Evolutionary conservation across 148 eudicot genomes (phyloP).

Genomic region (Silene latifolia): DNA sequence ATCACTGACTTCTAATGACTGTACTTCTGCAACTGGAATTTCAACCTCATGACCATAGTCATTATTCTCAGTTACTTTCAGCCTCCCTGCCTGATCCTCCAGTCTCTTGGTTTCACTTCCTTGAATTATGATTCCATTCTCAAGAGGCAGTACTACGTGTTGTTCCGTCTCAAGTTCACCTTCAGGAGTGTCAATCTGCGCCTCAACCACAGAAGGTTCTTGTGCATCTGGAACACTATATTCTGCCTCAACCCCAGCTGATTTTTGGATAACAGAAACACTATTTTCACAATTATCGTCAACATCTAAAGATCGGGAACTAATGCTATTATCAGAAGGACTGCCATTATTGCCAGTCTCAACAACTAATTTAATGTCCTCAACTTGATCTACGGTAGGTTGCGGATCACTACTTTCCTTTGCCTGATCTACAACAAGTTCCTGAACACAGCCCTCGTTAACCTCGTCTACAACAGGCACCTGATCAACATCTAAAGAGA

Average conservation of each 20-base stretch:
- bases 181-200: constrained; percentile 7
- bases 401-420: neutral
- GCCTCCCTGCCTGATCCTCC: neutral
- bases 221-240: constrained; percentile 14
- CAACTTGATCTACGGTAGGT: neutral
- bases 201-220: constrained; percentile 8
- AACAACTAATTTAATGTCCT: constrained; percentile 20
- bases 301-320: constrained; percentile 19
- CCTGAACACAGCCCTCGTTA: neutral
- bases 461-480: neutral
- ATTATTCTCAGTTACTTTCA: constrained; percentile 18
- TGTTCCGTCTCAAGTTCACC: constrained; percentile 9
- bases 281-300: constrained; percentile 21
- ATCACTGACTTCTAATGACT: constrained; percentile 9
- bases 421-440: neutral
- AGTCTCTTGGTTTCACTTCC: neutral
- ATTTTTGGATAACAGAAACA: constrained; percentile 5
- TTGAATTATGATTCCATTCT: constrained; percentile 13
- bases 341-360: constrained; percentile 8
- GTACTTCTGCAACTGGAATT: constrained; percentile 1
- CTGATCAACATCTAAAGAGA: constrained; percentile 20
- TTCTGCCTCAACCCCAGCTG: constrained; percentile 14
- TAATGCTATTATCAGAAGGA: constrained; percentile 11
- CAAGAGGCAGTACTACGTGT: constrained; percentile 7
- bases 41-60: constrained; percentile 8